Base-by-base conservation (phyloP, 1,139 yeast species). In the Yamadazyma conglobata region DNA sequence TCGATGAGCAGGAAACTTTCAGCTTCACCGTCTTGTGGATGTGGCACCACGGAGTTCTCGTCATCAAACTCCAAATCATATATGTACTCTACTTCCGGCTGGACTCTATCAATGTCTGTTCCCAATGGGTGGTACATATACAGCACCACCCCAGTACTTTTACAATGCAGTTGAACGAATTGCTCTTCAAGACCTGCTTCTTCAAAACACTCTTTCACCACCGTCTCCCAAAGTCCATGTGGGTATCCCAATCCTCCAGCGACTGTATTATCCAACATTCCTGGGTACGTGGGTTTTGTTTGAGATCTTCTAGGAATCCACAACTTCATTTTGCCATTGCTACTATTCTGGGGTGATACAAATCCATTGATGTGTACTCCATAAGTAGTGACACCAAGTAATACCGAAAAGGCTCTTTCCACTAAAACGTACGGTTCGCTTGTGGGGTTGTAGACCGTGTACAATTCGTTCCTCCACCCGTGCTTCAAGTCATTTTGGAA, bases 241-340 rank as follows among this genome's bases (percentile, higher is more conserved):
- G 95, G 96, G 50, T 80, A 70, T 0, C 95, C 96, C 13, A 91
- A 52, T 0, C 98, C 98, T 1, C 98, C 98, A 0, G 96, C 98
- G 5, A 91, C 86, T 1, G 94, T 86, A 51, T 89, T 91, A 54
- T 91, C 98, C 25, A 88, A 69, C 85, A 77, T 82, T 0, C 86
- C 83, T 0, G 98, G 97, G 59, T 77, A 88, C 0, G 97, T 91
- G 11, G 84, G 81, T 51, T 91, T 91, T 2, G 77, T 69, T 10
- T 63, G 52, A 0, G 96, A 73, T 42, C 98, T 65, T 39, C 86
- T 64, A 1, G 98, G 96, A 5, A 89, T 70, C 97, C 97, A 91
- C 34, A 91, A 48, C 46, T 76, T 73, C 26, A 78, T 47, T 24
- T 67, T 64, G 0, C 70, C 72, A 14, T 65, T 54, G 9, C 64